Base-by-base conservation (phyloP, 108 stramenopile species). In the Fistulifera pelliculosa region DNA sequence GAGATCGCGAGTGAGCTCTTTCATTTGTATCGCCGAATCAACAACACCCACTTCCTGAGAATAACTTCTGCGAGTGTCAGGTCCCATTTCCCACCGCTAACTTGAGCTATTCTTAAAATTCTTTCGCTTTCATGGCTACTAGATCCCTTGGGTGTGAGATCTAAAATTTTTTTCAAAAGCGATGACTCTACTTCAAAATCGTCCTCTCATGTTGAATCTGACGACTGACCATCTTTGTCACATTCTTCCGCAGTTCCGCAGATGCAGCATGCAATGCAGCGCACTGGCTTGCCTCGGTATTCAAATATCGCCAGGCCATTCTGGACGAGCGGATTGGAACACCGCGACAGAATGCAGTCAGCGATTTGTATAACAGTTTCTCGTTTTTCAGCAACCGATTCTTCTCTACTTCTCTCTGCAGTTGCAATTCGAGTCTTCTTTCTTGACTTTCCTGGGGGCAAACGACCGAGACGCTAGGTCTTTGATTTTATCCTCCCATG, bases 1-100 rank as follows among this genome's bases (percentile, higher is more conserved):
- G 41, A 90, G 62, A 43, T 86, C 84, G 41, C 80, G 68, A 22
- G 89, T 80, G 27, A 83, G 81, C 62, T 84, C 85, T 66, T 86
- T 80, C 44, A 86, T 71, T 41, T 72, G 75, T 2, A 90, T 80
- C 44, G 77, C 78, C 38, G 82, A 75, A 70, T 90, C 84, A 49
- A 58, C 57, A 14, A 87, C 71, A 1, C 85, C 89, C 2, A 83
- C 74, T 24, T 83, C 82, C 52, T 82, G 73, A 90, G 66, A 25
- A 90, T 69, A n/a, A 76, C 64, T 61, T 75, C 57, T 13, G 84
- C 73, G 5, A 83, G 40, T 41, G 75, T 64, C 21, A 80, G 62
- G 54, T 90, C 64, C 89, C 89, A 90, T 27, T 81, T 64, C 25
- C 89, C 89, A 13, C 78, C 61, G 56, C 81, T 59, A 54, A 66